Evolutionary conservation across 1,284 basidiomycete species (phyloP), one percentile per base, ranked within the genome.

Genomic region (Puccinia triticina): DNA sequence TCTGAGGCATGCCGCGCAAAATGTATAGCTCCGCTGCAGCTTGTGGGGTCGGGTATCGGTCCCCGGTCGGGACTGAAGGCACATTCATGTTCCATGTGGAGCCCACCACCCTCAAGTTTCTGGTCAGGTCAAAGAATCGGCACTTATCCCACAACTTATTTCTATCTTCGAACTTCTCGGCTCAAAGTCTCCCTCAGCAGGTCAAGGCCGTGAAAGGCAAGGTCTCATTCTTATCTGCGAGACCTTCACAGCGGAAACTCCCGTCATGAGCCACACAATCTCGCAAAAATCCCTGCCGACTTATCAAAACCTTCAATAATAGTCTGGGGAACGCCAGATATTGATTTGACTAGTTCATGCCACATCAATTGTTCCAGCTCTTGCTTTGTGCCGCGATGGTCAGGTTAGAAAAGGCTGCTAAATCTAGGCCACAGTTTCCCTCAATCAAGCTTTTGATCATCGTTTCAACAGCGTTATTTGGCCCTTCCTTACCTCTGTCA

Each of bases 391-490:
- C 7, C 37, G 16, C 64, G 64, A 66, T 66, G 64, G 64, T 43
- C 64, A 66, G 64, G 23, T 66, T 66, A 43, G 64, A 43, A 66
- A 40, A n/a, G 10, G 8, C 16, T 43, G n/a, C 23, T 7, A 66
- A 8, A 66, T 23, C 16, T 40, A 40, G 37, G 18, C 37, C 43
- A 66, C 64, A 66, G 18, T 40, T 66, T 40, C 37, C 64, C 37
- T 66, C 64, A 40, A 40, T 32, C 64, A 66, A 66, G n/a, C 5
- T 40, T 43, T 66, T 40, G 21, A 21, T 43, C 29, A 43, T 66
- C 64, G 34, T 66, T 37, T 66, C 43, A 37, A 66, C 16, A 12
- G 64, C 64, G 64, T 66, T 43, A 43, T 66, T 7, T 43, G 64
- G 37, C 16, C 32, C 32, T 66, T 21, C 8, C 64, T 66, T 66